phyloP scores from a whole-genome alignment of 2,329 filamentous ascomycete genomes.

The Colletotrichum sublineola region DNA sequence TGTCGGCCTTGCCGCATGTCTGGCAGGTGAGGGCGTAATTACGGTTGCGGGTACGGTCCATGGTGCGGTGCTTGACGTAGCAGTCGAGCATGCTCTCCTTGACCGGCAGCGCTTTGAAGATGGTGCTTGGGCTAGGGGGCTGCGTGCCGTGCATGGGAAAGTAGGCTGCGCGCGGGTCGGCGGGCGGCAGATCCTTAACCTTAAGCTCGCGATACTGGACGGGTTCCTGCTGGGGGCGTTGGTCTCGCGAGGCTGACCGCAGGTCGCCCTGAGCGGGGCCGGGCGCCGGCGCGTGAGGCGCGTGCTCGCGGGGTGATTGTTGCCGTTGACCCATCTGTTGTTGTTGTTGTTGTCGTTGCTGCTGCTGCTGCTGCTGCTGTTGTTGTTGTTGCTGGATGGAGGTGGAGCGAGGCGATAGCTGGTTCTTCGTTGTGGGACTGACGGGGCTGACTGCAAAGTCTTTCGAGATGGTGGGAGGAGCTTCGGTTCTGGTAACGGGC shows the following conservation, averaged over 20 bases:
- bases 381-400: constrained; percentile 45
- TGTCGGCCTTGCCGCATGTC: constrained; percentile 62
- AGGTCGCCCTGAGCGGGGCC: constrained; percentile 16
- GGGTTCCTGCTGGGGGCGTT: constrained; percentile 25
- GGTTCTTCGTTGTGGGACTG: constrained; percentile 44
- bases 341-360: background rate
- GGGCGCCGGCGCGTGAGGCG: constrained; percentile 14
- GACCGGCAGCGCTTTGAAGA: constrained; percentile 60
- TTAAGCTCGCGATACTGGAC: constrained; percentile 58
- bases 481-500: constrained; percentile 44
- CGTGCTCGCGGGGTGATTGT: constrained; percentile 17
- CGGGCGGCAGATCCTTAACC: constrained; percentile 47
- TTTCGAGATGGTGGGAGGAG: constrained; percentile 44
- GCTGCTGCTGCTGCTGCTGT: constrained; percentile 22
- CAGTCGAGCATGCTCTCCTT: constrained; percentile 61
- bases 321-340: constrained; percentile 17
- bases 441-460: constrained; percentile 41
- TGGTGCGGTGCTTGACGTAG: constrained; percentile 61
- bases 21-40: constrained; percentile 67
- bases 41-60: constrained; percentile 63
- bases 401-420: constrained; percentile 51
- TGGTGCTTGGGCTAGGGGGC: constrained; percentile 49
- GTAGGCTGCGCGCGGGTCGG: constrained; percentile 53
- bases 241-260: constrained; percentile 30
- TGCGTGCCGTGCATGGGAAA: constrained; percentile 53